Evolutionary conservation across 495 filamentous ascomycete species (phyloP).

Genomic region (Amphirosellinia nigrospora): DNA sequence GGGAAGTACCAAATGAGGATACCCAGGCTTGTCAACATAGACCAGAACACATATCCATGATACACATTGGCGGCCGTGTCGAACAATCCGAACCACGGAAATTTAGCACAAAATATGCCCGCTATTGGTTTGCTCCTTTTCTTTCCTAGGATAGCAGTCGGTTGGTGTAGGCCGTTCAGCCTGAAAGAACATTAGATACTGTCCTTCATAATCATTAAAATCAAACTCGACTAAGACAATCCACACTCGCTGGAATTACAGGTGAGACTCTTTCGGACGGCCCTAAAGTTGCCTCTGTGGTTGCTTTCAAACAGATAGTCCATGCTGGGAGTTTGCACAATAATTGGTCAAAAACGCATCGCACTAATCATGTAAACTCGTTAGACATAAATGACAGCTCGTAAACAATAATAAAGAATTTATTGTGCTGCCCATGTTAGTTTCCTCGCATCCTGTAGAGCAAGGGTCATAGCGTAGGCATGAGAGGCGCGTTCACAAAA

Average conservation of each 20-base stretch:
- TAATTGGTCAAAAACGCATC: not conserved
- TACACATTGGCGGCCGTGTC: constrained; percentile 91
- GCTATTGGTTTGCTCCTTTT: constrained; percentile 79
- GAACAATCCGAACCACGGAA: constrained; percentile 75
- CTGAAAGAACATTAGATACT: constrained; percentile 51
- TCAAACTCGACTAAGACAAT: constrained; percentile 3
- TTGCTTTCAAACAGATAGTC: not conserved
- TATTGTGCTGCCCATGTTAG: not conserved
- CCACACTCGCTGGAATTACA: constrained; percentile 42
- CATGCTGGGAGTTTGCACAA: not conserved
- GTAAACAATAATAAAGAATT: not conserved
- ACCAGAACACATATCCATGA: constrained; percentile 97
- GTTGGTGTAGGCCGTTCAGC: constrained; percentile 63
- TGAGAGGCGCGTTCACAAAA: not conserved
- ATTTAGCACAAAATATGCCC: constrained; percentile 71
- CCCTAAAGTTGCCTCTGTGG: constrained; percentile 2
- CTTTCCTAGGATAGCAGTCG: constrained; percentile 84
- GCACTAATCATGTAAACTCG: not conserved
- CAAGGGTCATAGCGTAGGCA: not conserved
- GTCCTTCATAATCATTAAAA: not conserved
- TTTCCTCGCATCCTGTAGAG: not conserved
- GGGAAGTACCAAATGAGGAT: constrained; percentile 97
- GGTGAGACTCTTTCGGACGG: not conserved
- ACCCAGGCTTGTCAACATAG: constrained; percentile 85
- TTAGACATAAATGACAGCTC: not conserved